Base-by-base conservation (phyloP, 2,329 filamentous ascomycete genomes). In the Botrytis sinoallii region DNA sequence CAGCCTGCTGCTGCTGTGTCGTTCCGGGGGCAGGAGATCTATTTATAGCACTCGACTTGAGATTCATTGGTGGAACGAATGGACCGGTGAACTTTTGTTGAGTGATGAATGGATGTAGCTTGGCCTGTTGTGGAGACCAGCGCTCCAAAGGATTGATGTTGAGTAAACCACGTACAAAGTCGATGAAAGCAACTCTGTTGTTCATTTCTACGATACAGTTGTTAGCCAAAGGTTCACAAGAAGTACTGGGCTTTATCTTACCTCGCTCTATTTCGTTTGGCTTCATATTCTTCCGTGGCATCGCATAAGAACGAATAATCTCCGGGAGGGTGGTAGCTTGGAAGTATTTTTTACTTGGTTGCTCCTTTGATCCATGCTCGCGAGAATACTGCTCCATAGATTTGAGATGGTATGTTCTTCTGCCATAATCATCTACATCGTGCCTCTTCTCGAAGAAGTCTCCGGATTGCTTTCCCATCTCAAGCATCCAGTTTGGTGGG, bases 261-360 rank as follows among this genome's bases (percentile, higher is more conserved):
- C 96, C 96, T 92, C 96, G 86, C 79, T 99, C 96, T 77, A 99
- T 92, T 84, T 99, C 96, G 78, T 90, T 93, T 82, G 92, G 94
- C 85, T 99, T 99, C 96, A 99, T 99, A 81, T 98, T 98, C 85
- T 99, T 99, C 80, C 96, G 89, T 66, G 96, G 96, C 95, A 99
- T 98, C 9, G 96, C 93, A 81, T 99, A 99, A 73, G 93, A 94
- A 82, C 97, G 94, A 84, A 99, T 98, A 77, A 99, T 99, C 77
- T 99, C 96, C 6, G 95, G 95, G 71, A 99, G 85, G 1, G 94
- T 97, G 59, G 90, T 98, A 52, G 95, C 94, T 79, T 95, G 93
- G 85, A 99, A 99, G 83, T 99, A 99, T 84, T 98, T 98, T 86
- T 99, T 99, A 89, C 96, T 99, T 35, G 96, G 96, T 82, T 98